Evolutionary conservation across 441 rosid genomes (phyloP).

Genomic region (Omphalea diandra): DNA sequence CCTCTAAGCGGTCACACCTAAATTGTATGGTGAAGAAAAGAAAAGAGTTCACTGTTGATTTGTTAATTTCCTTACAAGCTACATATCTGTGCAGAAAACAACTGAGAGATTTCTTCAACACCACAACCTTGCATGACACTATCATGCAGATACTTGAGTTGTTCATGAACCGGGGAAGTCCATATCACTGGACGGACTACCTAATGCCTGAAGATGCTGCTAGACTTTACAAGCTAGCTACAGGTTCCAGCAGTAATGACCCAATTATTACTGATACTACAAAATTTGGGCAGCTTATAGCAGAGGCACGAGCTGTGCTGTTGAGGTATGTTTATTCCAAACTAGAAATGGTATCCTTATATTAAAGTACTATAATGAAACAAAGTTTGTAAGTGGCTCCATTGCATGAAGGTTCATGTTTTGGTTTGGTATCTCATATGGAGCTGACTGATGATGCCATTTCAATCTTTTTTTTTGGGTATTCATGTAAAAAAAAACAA

Average conservation of each 20-base stretch:
- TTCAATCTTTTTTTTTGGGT: not conserved
- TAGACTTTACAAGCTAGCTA: conserved; percentile 32
- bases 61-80: conserved; percentile 10
- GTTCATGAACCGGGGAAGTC: conserved; percentile 69
- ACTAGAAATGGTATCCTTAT: not conserved
- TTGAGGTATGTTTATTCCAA: conserved; percentile 46
- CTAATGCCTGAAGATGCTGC: conserved; percentile 63
- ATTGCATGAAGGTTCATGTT: not conserved
- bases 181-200: conserved; percentile 71
- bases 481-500: too few relatives aligned
- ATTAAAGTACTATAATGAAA: too few relatives aligned
- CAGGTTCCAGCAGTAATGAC: conserved; percentile 32
- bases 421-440: not conserved
- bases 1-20: not conserved
- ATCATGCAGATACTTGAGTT: conserved; percentile 60
- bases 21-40: not conserved
- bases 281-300: conserved; percentile 80
- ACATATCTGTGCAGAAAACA: conserved; percentile 60
- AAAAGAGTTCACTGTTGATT: not conserved
- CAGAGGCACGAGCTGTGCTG: conserved; percentile 68
- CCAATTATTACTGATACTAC: conserved; percentile 30
- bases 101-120: conserved; percentile 59
- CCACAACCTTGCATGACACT: conserved; percentile 50
- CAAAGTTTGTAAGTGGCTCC: not conserved
- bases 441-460: not conserved